Evolutionary conservation across 148 eudicot genomes (phyloP).

Genomic region (Beta vulgaris): DNA sequence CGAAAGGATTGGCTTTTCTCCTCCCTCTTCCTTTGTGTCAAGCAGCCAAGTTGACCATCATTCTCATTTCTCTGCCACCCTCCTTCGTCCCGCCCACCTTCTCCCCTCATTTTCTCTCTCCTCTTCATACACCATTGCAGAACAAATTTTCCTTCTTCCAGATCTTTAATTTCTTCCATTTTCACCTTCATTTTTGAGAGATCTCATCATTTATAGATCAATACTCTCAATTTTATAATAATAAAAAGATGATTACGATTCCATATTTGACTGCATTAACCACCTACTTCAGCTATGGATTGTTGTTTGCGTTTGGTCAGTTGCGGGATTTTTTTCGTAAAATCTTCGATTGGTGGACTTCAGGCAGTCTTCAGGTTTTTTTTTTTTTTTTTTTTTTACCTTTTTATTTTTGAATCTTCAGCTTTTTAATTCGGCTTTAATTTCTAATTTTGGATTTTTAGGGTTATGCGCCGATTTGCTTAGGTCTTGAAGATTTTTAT

Average conservation of each 20-base stretch:
- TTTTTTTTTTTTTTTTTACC: neutral
- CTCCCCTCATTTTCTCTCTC: neutral
- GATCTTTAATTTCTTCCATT: slow-evolving; percentile 8
- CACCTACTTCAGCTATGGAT: slow-evolving; percentile 83
- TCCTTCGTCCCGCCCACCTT: neutral
- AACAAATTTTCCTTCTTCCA: neutral
- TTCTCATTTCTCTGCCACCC: too few relatives aligned
- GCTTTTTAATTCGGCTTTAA: neutral
- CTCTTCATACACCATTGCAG: neutral
- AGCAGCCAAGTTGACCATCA: too few relatives aligned
- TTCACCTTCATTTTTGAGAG: neutral
- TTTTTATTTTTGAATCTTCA: neutral
- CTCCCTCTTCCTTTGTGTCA: neutral
- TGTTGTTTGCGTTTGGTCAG: slow-evolving; percentile 84
- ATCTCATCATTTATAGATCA: slow-evolving; percentile 14
- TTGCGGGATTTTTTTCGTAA: slow-evolving; percentile 77
- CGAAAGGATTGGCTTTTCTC: neutral
- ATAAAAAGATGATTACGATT: slow-evolving; percentile 66
- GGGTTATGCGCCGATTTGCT: slow-evolving; percentile 96
- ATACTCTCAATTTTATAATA: too few relatives aligned
- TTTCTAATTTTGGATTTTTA: slow-evolving; percentile 22
- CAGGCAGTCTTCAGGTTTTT: slow-evolving; percentile 64
- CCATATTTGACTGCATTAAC: slow-evolving; percentile 91
- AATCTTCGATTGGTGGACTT: slow-evolving; percentile 65
- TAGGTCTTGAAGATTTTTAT: slow-evolving; percentile 92